Base-by-base conservation (phyloP, 192 early-diverging fungal species). In the Umbelopsis sp. region DNA sequence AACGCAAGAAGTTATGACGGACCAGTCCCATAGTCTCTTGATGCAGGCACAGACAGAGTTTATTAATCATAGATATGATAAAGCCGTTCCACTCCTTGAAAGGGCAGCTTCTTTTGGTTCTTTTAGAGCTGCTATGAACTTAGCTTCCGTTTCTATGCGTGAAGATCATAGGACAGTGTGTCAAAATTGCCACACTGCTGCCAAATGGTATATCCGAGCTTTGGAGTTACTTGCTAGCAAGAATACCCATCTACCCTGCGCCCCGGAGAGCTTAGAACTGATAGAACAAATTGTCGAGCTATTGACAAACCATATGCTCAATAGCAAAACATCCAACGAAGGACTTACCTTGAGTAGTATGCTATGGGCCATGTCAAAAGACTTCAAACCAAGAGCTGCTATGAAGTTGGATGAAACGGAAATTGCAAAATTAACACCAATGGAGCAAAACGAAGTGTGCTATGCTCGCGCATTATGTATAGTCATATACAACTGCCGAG, bases 401-500 rank as follows among this genome's bases (percentile, higher is more conserved):
- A 62, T 62, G 9, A 62, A 62, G n/a, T 62, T 62, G 31, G 31
- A 12, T 2, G 25, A 29, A 2, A 32, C 25, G 4, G 56, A 62
- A 10, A 0, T 62, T 4, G 56, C 38, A 45, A 56, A n/a, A 36
- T 47, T 41, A 41, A 49, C 26, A 2, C 20, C 11, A 45, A 12
- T 20, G 24, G 50, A 38, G 4, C 24, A 49, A 52, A 72, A 45
- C 21, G 32, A 73, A 36, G 56, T 43, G 8, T 68, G 59, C 14
- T 73, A 70, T 17, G 53, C 66, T 10, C 51, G 51, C 29, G 76
- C 76, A 11, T 49, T 73, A 25, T 72, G 76, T 50, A 73, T 73
- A 26, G 62, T 71, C 16, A 77, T 77, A 25, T 77, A 77, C 31
- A 49, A 73, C 34, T 77, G 76, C 32, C 76, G 76, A 45, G 76